Conservation (phyloP, 2,329 filamentous ascomycete genomes). For the Paramyrothecium roridum region DNA sequence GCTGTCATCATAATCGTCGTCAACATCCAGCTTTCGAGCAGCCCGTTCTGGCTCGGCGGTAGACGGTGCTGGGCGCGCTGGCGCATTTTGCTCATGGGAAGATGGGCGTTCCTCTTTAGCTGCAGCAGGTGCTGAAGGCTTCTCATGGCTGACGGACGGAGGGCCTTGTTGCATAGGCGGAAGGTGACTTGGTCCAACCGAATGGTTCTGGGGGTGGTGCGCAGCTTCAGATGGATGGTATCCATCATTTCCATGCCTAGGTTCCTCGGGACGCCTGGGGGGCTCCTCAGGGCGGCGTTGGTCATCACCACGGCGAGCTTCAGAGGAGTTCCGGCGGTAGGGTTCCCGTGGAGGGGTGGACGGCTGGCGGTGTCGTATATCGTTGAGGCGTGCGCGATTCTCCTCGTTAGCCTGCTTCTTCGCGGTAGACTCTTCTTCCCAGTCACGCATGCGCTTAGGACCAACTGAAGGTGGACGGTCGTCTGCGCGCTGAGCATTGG, state of each 20-base stretch:
- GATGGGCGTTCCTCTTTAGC: slow-evolving; percentile 60
- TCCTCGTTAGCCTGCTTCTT: slow-evolving; percentile 93
- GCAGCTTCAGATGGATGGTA: slow-evolving; percentile 93
- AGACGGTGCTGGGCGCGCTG: slow-evolving; percentile 45
- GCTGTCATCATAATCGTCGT: slow-evolving; percentile 96
- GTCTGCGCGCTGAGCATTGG: slow-evolving; percentile 59
- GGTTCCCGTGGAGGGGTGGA: slow-evolving; percentile 69
- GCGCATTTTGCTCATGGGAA: slow-evolving; percentile 30
- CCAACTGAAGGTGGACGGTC: slow-evolving; percentile 77
- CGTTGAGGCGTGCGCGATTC: slow-evolving; percentile 79
- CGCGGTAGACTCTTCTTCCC: slow-evolving; percentile 76
- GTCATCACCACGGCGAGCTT: slow-evolving; percentile 64
- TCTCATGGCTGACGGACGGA: slow-evolving; percentile 50
- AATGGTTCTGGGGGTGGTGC: slow-evolving; percentile 64
- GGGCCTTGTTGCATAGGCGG: slow-evolving; percentile 63
- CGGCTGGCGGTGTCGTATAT: slow-evolving; percentile 74
- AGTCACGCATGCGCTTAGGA: slow-evolving; percentile 84
- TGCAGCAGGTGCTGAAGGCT: slow-evolving; percentile 22
- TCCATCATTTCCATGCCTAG: slow-evolving; percentile 69
- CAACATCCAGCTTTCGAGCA: slow-evolving; percentile 91
- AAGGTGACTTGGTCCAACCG: slow-evolving; percentile 50
- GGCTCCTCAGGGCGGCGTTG: slow-evolving; percentile 57
- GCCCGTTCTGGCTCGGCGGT: slow-evolving; percentile 71
- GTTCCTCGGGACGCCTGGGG: slow-evolving; percentile 56
- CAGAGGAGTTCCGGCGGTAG: slow-evolving; percentile 76